Base-by-base conservation (phyloP, 2,329 filamentous ascomycete genomes). In the Conoideocrella luteorostrata region DNA sequence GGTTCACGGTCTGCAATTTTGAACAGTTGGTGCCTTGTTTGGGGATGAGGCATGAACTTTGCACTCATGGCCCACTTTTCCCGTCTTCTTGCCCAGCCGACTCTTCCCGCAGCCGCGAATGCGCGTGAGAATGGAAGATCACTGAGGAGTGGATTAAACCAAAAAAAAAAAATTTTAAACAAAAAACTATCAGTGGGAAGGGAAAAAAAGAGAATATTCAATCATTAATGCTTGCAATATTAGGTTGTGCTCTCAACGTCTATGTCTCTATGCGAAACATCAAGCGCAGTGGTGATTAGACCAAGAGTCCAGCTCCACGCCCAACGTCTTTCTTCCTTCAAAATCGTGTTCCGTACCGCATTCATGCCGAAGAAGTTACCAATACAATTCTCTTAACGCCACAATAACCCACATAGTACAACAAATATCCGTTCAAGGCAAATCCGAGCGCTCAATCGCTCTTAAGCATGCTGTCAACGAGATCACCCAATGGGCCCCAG, bases 391-490 rank as follows among this genome's bases (percentile, higher is more conserved):
- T n/a, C 46, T 47, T 36, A 56, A 56, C 53, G 54, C 55, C 55
- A 24, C 39, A 50, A 43, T 47, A 46, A 50, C 44, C 21, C 46
- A 43, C 26, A 47, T 39, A 32, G 40, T 48, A 37, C 44, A 47
- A 7, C 17, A 18, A 41, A 37, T 21, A 18, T 41, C 23, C 20
- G 5, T 22, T 5, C 34, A 5, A 13, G 7, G 28, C 23, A 5
- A 34, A 12, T 39, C 26, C 24, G 30, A 34, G 21, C 23, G 5
- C 48, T 74, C 57, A 95, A 63, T 97, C 93, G 60, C 89, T 96
- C 68, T 84, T 84, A 69, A 97, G 68, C 90, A 98, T 98, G 64
- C 88, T 97, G 63, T 98, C 93, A 40, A 98, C 93, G 53, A 98
- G 70, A 65, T 98, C 93, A 10, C 91, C 91, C 46, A 98, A 65